Conservation (phyloP, 306 rosid species). For the Quercus variabilis region DNA sequence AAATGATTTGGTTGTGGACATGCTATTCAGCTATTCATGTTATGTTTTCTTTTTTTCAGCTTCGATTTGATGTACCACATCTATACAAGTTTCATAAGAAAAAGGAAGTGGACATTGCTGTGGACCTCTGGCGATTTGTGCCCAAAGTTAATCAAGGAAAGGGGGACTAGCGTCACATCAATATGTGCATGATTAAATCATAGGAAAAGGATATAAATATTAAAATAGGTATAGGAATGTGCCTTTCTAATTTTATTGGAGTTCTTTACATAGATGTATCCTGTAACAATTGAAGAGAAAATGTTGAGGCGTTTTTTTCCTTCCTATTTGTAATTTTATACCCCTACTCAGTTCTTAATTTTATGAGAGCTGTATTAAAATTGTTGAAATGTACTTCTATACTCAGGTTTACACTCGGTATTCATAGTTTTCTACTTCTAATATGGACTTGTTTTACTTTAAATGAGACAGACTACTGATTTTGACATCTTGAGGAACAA, state of each 20-base stretch:
- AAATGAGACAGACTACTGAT: neutral
- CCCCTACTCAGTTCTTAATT: neutral
- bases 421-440: neutral
- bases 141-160: constrained; percentile 44
- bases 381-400: neutral
- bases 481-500: neutral
- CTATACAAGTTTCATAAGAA: constrained; percentile 90
- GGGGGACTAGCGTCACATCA: constrained; percentile 12
- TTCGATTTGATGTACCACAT: constrained; percentile 68
- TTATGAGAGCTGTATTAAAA: neutral
- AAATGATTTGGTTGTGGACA: neutral
- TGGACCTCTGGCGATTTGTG: constrained; percentile 89
- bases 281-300: neutral
- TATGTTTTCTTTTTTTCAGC: constrained; percentile 43
- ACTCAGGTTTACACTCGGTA: neutral
- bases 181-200: constrained; percentile 4
- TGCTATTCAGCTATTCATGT: neutral
- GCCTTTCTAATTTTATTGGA: neutral
- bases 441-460: neutral
- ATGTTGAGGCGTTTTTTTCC: neutral
- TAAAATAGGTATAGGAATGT: neutral
- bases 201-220: constrained; percentile 11
- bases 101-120: constrained; percentile 80
- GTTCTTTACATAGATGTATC: neutral
- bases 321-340: neutral